These are phyloP conservation scores for Vitis labrusca DNA, from an alignment of 164 flowering plant species.

Conservation along the genomic window DNA sequence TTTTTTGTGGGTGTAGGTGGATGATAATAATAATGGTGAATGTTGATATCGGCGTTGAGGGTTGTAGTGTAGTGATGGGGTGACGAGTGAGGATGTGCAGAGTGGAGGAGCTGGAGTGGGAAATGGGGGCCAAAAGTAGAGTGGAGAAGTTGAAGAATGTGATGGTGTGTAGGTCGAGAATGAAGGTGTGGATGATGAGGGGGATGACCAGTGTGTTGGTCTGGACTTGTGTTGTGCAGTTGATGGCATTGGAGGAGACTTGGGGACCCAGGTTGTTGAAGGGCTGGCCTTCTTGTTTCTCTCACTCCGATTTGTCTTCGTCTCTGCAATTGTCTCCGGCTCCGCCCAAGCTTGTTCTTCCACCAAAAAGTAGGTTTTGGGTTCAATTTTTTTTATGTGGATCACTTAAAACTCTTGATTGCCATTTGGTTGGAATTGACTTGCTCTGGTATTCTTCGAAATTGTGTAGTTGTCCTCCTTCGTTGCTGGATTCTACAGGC, in stretches of 20 bases:
- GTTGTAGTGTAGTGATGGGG: too few relatives aligned
- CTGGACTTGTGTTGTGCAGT: conserved; percentile 47
- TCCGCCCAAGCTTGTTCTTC: conserved; percentile 27
- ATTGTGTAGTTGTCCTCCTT: neutral
- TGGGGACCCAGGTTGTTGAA: conserved; percentile 49
- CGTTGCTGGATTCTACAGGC: too few relatives aligned
- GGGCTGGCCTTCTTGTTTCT: conserved; percentile 50
- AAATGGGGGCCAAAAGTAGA: conserved; percentile 22
- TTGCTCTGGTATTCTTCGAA: neutral
- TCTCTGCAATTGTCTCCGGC: conserved; percentile 13
- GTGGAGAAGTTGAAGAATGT: conserved; percentile 25
- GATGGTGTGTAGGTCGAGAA: conserved; percentile 23
- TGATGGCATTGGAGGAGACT: conserved; percentile 39
- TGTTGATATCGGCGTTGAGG: too few relatives aligned
- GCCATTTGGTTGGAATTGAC: neutral
- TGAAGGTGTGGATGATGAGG: conserved; percentile 45
- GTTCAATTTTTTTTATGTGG: conserved; percentile 9
- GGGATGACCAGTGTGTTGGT: conserved; percentile 37
- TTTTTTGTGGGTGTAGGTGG: too few relatives aligned
- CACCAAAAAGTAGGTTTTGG: conserved; percentile 57
- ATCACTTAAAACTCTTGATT: neutral
- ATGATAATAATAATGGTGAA: too few relatives aligned
- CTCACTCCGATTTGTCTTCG: conserved; percentile 10
- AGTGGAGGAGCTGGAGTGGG: conserved; percentile 4
- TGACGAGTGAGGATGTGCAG: too few relatives aligned